Percentiles rank a stretch among this genome's conserved stretches.
Conservation (phyloP, 768 basidiomycete species). For the Hericium rajendrae region DNA sequence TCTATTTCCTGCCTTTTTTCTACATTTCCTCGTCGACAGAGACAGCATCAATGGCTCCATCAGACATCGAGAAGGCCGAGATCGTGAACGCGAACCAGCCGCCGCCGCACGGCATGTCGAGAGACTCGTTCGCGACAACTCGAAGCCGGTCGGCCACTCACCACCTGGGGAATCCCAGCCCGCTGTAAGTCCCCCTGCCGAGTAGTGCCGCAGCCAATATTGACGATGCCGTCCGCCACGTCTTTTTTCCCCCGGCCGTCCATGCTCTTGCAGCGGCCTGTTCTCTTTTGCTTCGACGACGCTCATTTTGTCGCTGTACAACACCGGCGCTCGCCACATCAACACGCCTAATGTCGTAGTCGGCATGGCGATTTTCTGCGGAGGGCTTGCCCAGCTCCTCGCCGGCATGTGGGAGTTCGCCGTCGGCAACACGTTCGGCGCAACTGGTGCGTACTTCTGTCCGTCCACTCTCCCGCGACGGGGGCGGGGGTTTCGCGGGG, state of each 20-base stretch:
- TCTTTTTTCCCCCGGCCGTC: background rate
- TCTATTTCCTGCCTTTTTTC: background rate
- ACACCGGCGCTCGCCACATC: conserved; percentile 47
- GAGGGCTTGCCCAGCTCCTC: conserved; percentile 77
- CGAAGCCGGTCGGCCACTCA: background rate
- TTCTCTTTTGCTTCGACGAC: conserved; percentile 82
- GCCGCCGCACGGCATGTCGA: background rate
- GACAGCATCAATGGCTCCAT: background rate
- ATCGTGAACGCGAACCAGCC: background rate
- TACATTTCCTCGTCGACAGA: background rate
- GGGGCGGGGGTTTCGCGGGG: background rate
- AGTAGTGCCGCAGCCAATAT: too few species aligned
- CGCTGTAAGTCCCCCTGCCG: background rate
- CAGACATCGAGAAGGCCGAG: background rate
- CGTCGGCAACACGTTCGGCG: conserved; percentile 59
- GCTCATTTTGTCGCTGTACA: conserved; percentile 69
- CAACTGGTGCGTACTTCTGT: conserved; percentile 43
- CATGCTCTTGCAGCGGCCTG: conserved; percentile 59
- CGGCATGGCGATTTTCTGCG: conserved; percentile 80
- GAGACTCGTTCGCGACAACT: background rate
- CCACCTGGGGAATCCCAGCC: background rate
- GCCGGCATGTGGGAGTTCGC: conserved; percentile 76
- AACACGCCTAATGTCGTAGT: conserved; percentile 58
- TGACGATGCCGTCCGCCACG: background rate
- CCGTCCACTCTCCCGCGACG: background rate